Conservation (phyloP, 192 early-diverging fungal species). For the Physocladia obscura region DNA sequence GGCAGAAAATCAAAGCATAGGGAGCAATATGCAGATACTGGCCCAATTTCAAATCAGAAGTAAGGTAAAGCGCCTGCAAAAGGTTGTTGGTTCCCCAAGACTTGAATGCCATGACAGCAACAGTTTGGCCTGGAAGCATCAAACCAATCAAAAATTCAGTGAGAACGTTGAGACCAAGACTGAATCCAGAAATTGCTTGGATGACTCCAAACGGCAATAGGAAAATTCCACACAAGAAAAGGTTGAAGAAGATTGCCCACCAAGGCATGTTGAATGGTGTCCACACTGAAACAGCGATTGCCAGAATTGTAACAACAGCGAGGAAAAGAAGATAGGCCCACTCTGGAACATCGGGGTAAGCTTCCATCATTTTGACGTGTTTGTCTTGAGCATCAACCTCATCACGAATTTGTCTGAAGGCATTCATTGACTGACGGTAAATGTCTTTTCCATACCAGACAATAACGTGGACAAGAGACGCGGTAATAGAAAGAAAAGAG, state of each 20-base stretch:
- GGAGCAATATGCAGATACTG: constrained; percentile 78
- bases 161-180: constrained; percentile 56
- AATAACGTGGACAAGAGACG: constrained; percentile 57
- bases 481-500: constrained; percentile 51
- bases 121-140: constrained; percentile 58
- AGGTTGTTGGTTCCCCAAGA: constrained; percentile 69
- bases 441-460: constrained; percentile 42
- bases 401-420: neutral
- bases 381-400: neutral
- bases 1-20: constrained; percentile 70
- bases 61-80: constrained; percentile 60
- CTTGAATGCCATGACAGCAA: constrained; percentile 73
- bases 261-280: constrained; percentile 34
- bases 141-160: constrained; percentile 62
- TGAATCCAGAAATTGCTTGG: constrained; percentile 57
- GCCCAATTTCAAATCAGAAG: constrained; percentile 61
- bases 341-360: constrained; percentile 30
- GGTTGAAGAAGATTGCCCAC: constrained; percentile 34
- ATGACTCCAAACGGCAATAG: constrained; percentile 65
- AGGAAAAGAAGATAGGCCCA: constrained; percentile 20
- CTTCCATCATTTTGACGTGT: constrained; percentile 21
- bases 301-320: neutral
- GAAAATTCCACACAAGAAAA: constrained; percentile 51
- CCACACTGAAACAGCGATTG: neutral
- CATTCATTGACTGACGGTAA: neutral